phyloP scores from a whole-genome alignment of 805 yeast genomes.

The Saccharomycopsis capsularis region DNA sequence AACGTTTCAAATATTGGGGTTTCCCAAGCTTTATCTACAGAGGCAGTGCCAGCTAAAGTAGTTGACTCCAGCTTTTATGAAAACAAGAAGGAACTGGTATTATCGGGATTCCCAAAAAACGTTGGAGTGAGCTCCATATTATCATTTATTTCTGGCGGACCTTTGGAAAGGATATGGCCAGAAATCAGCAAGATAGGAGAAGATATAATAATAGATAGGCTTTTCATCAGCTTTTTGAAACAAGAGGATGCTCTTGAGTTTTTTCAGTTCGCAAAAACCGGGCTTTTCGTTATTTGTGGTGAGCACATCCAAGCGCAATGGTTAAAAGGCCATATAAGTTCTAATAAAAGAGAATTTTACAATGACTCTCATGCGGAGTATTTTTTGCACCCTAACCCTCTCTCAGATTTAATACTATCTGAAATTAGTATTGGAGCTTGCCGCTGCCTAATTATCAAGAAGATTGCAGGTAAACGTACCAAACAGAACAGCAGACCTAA shows the following conservation, averaged over 20 bases:
- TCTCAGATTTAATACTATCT: background rate
- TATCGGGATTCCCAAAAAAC: constrained; percentile 34
- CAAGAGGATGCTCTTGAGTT: constrained; percentile 49
- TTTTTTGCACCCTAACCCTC: background rate
- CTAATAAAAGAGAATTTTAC: background rate
- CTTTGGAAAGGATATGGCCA: constrained; percentile 44
- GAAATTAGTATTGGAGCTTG: constrained; percentile 33
- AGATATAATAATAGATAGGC: constrained; percentile 24
- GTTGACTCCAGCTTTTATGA: background rate
- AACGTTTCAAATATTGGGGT: constrained; percentile 11
- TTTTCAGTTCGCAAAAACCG: constrained; percentile 43
- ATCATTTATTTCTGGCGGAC: constrained; percentile 61
- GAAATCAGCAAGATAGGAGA: constrained; percentile 11
- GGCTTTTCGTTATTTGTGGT: constrained; percentile 57
- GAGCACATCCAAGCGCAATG: constrained; percentile 23
- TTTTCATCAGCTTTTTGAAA: constrained; percentile 43
- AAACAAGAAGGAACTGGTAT: constrained; percentile 25
- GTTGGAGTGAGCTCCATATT: constrained; percentile 46
- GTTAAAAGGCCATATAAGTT: background rate
- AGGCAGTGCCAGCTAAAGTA: background rate
- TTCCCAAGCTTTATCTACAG: too few relatives aligned
- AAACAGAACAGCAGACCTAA: background rate
- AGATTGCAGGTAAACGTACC: constrained; percentile 8
- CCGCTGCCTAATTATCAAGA: constrained; percentile 48
- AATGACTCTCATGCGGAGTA: background rate